Conservation (phyloP, 257 asterid genomes). For the Phtheirospermum japonicum region DNA sequence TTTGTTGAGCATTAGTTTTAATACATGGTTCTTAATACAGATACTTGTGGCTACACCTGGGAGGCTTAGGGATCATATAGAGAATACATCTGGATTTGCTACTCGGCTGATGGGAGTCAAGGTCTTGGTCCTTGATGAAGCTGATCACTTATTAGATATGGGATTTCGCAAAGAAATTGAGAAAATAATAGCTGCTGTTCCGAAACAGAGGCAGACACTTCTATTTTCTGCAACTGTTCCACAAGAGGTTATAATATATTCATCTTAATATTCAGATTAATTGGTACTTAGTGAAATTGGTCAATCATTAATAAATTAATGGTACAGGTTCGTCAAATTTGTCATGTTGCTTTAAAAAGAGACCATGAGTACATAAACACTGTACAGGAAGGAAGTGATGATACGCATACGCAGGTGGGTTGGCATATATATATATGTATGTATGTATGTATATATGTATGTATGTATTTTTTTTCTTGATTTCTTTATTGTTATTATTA, state of each 20-base stretch:
- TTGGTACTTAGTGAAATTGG: slow-evolving; percentile 11
- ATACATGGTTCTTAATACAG: slow-evolving; percentile 39
- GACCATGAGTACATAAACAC: slow-evolving; percentile 92
- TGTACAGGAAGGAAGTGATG: slow-evolving; percentile 90
- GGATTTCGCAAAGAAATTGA: slow-evolving; percentile 97
- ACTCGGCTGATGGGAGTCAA: slow-evolving; percentile 90
- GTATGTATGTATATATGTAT: no score
- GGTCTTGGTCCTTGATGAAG: slow-evolving; percentile 93
- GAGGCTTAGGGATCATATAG: slow-evolving; percentile 87
- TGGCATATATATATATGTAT: neutral
- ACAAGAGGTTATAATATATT: slow-evolving; percentile 52
- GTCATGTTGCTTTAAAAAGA: slow-evolving; percentile 87
- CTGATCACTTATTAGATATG: slow-evolving; percentile 95
- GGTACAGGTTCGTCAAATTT: slow-evolving; percentile 82
- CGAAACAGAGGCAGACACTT: slow-evolving; percentile 96
- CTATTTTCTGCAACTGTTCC: slow-evolving; percentile 95
- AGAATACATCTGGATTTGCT: slow-evolving; percentile 96
- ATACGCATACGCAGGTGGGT: slow-evolving; percentile 84
- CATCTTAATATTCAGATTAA: slow-evolving; percentile 1
- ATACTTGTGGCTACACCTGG: slow-evolving; percentile 99
- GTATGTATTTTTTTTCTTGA: no score
- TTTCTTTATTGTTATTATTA: neutral
- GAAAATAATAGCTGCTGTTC: slow-evolving; percentile 83
- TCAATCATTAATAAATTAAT: slow-evolving; percentile 23
- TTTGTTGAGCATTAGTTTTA: slow-evolving; percentile 11